Base-by-base conservation (phyloP, 306 rosid genomes). In the Clitoria ternatea region DNA sequence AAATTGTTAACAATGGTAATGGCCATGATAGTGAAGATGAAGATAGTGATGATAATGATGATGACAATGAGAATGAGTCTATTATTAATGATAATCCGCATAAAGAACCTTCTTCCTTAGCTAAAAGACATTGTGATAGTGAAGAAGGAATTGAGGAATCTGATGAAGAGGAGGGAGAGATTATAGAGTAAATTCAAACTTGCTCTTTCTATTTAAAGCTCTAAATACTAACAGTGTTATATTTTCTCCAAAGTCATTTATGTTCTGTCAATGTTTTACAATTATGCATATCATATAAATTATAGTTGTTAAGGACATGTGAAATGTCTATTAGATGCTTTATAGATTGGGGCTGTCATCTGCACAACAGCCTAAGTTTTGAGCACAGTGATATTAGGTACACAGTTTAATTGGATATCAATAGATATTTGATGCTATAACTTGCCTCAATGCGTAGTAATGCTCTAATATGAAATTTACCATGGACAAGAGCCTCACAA, bases 131-230 rank as follows among this genome's bases (percentile, higher is more conserved):
- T 18, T 20, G 73, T 43, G 52, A 36, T 29, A 35, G 54, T 30
- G 79, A 67, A 61, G 70, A 75, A 69, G 83, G 56, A 35, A 74
- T 33, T 12, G 66, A 57, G 72, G 30, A 56, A 61, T 74, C 70
- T 2, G 87, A 75, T 32, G 88, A 86, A 79, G 96, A 93, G 77
- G 98, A 88, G 80, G 97, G 94, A 8, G 94, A 90, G 70, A 88
- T 93, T 70, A 56, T 84, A 55, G 84, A 79, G 65, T 86, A 68
- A 75, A 49, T 43, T 56, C 18, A 36, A 61, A 52, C 33, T 33
- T 74, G 27, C 33, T 24, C 45, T 19, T 7, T 23, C 9, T 44
- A 18, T 61, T 70, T 44, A 11, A 13, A 69, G 67, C 17, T 78
- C 55, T 73, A 66, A 69, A 19, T 17, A 15, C 24, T 20, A 37